Evolutionary conservation across 345 rosid species (phyloP).

Genomic region (Trapa bicornis): DNA sequence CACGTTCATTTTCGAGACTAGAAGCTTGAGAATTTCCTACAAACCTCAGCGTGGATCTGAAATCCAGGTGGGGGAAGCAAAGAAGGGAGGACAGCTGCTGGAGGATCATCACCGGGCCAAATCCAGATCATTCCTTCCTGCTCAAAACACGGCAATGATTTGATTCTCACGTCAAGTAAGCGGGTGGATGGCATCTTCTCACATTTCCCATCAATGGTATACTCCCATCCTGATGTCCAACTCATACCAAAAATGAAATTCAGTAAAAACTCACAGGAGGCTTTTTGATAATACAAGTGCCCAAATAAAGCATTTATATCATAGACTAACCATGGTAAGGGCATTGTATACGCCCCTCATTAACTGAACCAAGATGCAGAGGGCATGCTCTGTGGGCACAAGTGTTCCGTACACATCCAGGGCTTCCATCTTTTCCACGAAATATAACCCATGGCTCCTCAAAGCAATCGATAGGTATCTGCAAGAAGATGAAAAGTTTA

Average conservation of each 20-base stretch:
- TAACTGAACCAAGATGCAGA: conserved; percentile 89
- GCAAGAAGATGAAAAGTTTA: conserved; percentile 10
- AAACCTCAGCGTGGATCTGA: conserved; percentile 90
- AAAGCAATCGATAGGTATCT: conserved; percentile 92
- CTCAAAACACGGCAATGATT: conserved; percentile 77
- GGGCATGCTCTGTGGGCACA: conserved; percentile 99
- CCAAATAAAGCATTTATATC: background rate
- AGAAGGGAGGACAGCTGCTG: conserved; percentile 59
- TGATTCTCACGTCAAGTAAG: conserved; percentile 53
- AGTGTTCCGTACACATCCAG: conserved; percentile 85
- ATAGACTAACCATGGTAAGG: conserved; percentile 88
- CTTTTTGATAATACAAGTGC: background rate
- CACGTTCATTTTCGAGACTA: background rate
- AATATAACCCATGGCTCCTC: conserved; percentile 95
- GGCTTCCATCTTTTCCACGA: conserved; percentile 83
- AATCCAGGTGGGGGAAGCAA: conserved; percentile 84
- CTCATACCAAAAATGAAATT: conserved; percentile 10
- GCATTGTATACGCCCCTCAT: conserved; percentile 86
- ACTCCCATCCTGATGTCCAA: conserved; percentile 76
- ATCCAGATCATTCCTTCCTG: conserved; percentile 97
- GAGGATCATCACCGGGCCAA: conserved; percentile 93
- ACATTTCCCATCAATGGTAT: conserved; percentile 87
- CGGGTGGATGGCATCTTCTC: conserved; percentile 91
- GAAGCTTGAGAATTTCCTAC: background rate
- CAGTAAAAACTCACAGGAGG: background rate